Conservation (phyloP, 73 alveolate species). For the Tetrahymena thermophila region DNA sequence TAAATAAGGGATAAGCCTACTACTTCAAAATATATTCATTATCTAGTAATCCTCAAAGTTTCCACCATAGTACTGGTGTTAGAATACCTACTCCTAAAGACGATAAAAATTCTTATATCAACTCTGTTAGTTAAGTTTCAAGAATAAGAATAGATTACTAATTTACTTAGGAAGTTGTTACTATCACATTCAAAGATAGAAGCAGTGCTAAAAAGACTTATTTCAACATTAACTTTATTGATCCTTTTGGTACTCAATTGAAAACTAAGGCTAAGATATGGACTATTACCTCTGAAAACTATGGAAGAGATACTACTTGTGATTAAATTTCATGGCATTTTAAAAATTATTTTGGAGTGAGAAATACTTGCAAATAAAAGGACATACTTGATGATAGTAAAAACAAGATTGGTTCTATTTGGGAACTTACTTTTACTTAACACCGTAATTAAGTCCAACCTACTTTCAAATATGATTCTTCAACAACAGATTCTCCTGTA, state of each 20-base stretch:
- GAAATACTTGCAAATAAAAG: not conserved
- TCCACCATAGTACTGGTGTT: not conserved
- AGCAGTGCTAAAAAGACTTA: not conserved
- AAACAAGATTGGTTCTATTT: not conserved
- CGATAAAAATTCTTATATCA: not conserved
- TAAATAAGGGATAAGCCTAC: not conserved
- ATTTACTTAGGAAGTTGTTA: not conserved
- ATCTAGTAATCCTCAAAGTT: not conserved
- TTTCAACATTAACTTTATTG: not conserved
- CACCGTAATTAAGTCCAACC: not conserved
- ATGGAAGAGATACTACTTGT: not conserved
- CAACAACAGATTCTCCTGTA: not conserved
- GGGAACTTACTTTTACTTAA: not conserved
- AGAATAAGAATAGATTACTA: not conserved
- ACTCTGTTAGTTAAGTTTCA: not conserved
- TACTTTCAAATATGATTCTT: not conserved
- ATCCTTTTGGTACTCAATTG: not conserved
- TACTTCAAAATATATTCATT: not conserved
- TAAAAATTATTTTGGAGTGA: not conserved
- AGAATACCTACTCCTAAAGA: not conserved
- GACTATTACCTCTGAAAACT: not conserved
- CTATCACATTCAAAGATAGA: not conserved
- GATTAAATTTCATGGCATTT: not conserved
- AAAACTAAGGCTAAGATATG: not conserved
- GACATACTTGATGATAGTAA: not conserved